Base-by-base conservation (phyloP, 2,329 filamentous ascomycete genomes). In the Akanthomyces lecanii region DNA sequence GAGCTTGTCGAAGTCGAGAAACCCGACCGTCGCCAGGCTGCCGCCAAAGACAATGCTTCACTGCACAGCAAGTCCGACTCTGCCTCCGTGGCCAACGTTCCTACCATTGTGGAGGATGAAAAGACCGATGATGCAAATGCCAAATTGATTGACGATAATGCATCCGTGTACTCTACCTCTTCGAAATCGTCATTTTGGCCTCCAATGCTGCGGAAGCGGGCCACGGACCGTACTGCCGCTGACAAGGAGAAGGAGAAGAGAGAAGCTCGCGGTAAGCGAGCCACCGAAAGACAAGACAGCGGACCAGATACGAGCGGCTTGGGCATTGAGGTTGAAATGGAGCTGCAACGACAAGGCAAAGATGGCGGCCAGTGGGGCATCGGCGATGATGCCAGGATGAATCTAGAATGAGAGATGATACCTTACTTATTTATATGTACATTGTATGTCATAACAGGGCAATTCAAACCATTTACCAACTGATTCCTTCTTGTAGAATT, bases 331-430 rank as follows among this genome's bases (percentile, higher is more conserved):
- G 72, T 83, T 5, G 79, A 82, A 62, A 71, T 85, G 54, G 78
- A 83, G 73, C 75, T 85, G 69, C 78, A 86, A 74, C 79, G 81
- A 67, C 72, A 81, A 66, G 75, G 80, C 66, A 78, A 76, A 70
- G 85, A 83, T 67, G 87, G 78, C 67, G 83, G 75, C 3, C 84
- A 85, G 69, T 92, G 92, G 87, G 90, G 91, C 0, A 83, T 96
- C 56, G 90, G 90, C 1, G 92, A 97, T 72, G 92, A 96, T 71
- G 86, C 89, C 28, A 82, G 89, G 70, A 95, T 96, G 89, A 89
- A 87, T 38, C 77, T 96, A 67, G 91, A 94, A 74, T 94, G 60
- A 62, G 40, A 73, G 69, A 62, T 47, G 56, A 62, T 23, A 40
- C 11, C 30, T 42, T n/a, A 47, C 21, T 59, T 59, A 5, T 44